Conservation (phyloP, 1,139 yeast species). For the Geotrichum restrictum region DNA sequence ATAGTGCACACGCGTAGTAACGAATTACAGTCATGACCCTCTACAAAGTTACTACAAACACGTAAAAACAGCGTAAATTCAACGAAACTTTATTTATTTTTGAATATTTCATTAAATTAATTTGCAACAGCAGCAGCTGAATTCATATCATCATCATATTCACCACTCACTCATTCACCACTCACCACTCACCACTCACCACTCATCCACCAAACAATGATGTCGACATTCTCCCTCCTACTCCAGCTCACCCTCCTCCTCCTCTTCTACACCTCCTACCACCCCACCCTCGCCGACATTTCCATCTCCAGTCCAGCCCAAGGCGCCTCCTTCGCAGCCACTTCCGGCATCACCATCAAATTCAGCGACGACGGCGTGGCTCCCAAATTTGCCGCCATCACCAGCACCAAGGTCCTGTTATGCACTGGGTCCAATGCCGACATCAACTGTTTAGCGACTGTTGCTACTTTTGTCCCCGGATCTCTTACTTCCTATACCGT, state of each 20-base stretch:
- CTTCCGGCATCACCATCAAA: constrained; percentile 47
- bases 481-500: constrained; percentile 19
- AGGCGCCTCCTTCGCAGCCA: constrained; percentile 50
- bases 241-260: background rate
- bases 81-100: too few relatives aligned
- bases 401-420: constrained; percentile 51
- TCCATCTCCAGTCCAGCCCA: constrained; percentile 43
- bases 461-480: constrained; percentile 35
- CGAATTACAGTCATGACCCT: too few relatives aligned
- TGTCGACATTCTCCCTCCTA: too few relatives aligned
- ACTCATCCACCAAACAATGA: too few relatives aligned
- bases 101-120: too few relatives aligned
- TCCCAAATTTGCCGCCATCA: constrained; percentile 48
- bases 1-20: too few relatives aligned
- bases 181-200: too few relatives aligned
- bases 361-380: constrained; percentile 61
- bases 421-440: constrained; percentile 62
- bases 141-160: too few relatives aligned
- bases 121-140: too few relatives aligned
- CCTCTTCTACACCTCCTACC: background rate
- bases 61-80: too few relatives aligned
- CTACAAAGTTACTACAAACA: too few relatives aligned
- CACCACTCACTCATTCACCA: too few relatives aligned
- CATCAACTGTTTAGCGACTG: constrained; percentile 44
- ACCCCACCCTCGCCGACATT: background rate